A percentile compares a stretch with the other conserved stretches of the same genome.
These are phyloP conservation scores for Fusarium virguliforme DNA, from an alignment of 2,329 filamentous ascomycete genomes.

Conservation along the genomic window DNA sequence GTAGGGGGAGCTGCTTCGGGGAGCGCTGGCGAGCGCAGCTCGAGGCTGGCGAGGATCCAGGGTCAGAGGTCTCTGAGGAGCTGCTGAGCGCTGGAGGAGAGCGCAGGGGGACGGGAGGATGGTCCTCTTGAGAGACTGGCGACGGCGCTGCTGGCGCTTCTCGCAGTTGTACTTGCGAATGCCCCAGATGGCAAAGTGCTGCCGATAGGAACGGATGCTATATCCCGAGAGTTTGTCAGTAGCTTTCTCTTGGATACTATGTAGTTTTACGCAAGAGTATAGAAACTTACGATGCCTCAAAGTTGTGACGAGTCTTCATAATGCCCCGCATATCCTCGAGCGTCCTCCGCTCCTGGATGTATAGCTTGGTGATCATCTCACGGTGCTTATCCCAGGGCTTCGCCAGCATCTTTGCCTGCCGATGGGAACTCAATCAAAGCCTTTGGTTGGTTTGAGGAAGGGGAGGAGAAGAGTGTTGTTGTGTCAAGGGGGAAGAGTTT, in stretches of 20 bases:
- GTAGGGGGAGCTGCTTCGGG: slow-evolving; percentile 41
- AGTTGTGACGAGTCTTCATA: slow-evolving; percentile 59
- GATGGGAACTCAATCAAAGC: background rate
- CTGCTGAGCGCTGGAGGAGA: slow-evolving; percentile 26
- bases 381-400: slow-evolving; percentile 62
- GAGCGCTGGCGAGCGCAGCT: slow-evolving; percentile 25
- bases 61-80: background rate
- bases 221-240: background rate
- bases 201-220: slow-evolving; percentile 64
- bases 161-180: slow-evolving; percentile 66
- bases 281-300: slow-evolving; percentile 61
- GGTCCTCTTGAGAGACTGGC: slow-evolving; percentile 23
- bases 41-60: slow-evolving; percentile 30
- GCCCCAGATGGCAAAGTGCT: slow-evolving; percentile 64
- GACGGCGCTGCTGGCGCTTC: slow-evolving; percentile 47
- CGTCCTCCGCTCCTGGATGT: slow-evolving; percentile 59
- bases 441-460: background rate
- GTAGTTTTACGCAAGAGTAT: slow-evolving; percentile 4
- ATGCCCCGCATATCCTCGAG: slow-evolving; percentile 60
- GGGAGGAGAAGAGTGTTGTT: background rate
- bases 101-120: slow-evolving; percentile 40
- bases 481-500: background rate
- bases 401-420: slow-evolving; percentile 57
- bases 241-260: too few relatives aligned
- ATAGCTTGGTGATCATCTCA: slow-evolving; percentile 58